Percentiles rank a stretch among this genome's conserved stretches.
Evolutionary conservation across 2,329 filamentous ascomycete species (phyloP).

Genomic region (Leptographium galeiforme): DNA sequence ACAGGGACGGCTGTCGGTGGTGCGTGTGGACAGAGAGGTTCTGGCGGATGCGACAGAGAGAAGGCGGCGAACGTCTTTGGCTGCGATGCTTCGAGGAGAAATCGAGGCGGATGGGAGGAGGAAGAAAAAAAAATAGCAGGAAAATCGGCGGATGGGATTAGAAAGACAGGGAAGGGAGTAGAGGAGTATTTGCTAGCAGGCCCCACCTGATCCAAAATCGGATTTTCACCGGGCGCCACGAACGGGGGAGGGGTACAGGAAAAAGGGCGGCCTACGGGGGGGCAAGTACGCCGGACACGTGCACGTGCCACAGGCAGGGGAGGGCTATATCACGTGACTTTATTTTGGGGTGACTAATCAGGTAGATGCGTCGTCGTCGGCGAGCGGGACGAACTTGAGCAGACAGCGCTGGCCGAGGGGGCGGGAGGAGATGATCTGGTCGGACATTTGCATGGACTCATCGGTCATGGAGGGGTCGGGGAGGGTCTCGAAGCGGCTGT

Average conservation of each 20-base stretch:
- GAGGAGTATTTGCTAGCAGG: not conserved
- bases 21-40: not conserved
- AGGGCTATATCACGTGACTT: too few relatives aligned
- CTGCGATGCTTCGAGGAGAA: not conserved
- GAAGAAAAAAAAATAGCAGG: not conserved
- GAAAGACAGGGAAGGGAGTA: not conserved
- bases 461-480: conserved; percentile 39
- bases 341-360: not conserved
- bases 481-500: conserved; percentile 42
- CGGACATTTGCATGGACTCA: conserved; percentile 48
- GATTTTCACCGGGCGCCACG: not conserved
- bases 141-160: not conserved
- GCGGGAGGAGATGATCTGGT: conserved; percentile 54
- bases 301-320: too few relatives aligned
- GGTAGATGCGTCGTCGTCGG: not conserved
- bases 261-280: too few relatives aligned
- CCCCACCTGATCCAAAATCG: not conserved
- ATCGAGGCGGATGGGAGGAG: not conserved
- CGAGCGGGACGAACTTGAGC: conserved; percentile 30
- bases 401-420: conserved; percentile 47
- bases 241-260: too few relatives aligned
- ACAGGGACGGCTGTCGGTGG: not conserved
- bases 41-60: not conserved
- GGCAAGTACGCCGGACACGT: too few relatives aligned
- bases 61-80: not conserved